A percentile compares a stretch with the other conserved stretches of the same genome.
phyloP scores from a whole-genome alignment of 176 grass and related monocot species.

The Hordeum vulgare region MorexV3_pseudomolecules_assembly NC_058523.1:508835695-508836194 shows the following conservation, averaged over 20 bases:
- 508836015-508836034: not conserved
- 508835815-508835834: not conserved
- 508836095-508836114: not conserved
- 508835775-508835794: not conserved
- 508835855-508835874: not conserved
- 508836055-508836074: not conserved
- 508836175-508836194: not conserved
- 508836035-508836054: not conserved
- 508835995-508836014: not conserved
- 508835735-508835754: not conserved
- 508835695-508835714: not conserved
- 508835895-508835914: not conserved
- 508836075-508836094: not conserved
- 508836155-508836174: not conserved
- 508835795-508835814: conserved; percentile 7
- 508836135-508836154: not conserved
- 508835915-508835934: not conserved
- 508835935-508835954: not conserved
- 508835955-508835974: not conserved
- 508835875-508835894: not conserved
- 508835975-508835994: not conserved
- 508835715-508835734: not conserved
- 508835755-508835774: conserved; percentile 6
- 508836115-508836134: too few species aligned
- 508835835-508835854: not conserved